These are phyloP conservation scores for Fusarium pilosicola DNA, from an alignment of 2,329 filamentous ascomycete genomes.

Conservation along the genomic window DNA sequence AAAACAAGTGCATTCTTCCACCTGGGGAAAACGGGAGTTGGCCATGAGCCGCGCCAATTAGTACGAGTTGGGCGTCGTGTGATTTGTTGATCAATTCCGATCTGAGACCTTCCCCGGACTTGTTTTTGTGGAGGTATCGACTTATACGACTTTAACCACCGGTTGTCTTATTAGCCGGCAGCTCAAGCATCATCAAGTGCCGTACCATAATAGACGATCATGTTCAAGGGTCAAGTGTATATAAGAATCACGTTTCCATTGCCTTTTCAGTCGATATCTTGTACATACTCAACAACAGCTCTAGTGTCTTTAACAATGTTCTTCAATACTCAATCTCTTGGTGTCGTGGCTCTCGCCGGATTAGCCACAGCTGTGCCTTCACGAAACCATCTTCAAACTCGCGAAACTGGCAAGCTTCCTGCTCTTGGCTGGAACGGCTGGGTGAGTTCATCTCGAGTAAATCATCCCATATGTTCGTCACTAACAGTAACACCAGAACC, in stretches of 20 bases:
- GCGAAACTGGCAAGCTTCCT: slow-evolving; percentile 18
- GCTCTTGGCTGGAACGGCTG: slow-evolving; percentile 26
- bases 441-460: neutral
- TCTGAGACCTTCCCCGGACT: slow-evolving; percentile 16
- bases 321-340: slow-evolving; percentile 9
- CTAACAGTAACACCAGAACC: slow-evolving; percentile 1
- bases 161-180: slow-evolving; percentile 16
- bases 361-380: slow-evolving; percentile 1
- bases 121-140: slow-evolving; percentile 8
- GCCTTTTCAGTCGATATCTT: neutral
- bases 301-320: neutral
- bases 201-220: neutral
- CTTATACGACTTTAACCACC: slow-evolving; percentile 21
- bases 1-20: neutral
- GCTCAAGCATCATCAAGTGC: neutral
- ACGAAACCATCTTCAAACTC: slow-evolving; percentile 3
- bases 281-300: neutral
- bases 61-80: neutral
- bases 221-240: neutral
- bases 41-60: slow-evolving; percentile 9
- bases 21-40: slow-evolving; percentile 4
- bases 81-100: slow-evolving; percentile 11
- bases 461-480: neutral
- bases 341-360: slow-evolving; percentile 18
- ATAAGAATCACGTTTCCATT: neutral